Evolutionary conservation across 805 yeast species (phyloP).

Genomic region (Cyberlindnera maritima): DNA sequence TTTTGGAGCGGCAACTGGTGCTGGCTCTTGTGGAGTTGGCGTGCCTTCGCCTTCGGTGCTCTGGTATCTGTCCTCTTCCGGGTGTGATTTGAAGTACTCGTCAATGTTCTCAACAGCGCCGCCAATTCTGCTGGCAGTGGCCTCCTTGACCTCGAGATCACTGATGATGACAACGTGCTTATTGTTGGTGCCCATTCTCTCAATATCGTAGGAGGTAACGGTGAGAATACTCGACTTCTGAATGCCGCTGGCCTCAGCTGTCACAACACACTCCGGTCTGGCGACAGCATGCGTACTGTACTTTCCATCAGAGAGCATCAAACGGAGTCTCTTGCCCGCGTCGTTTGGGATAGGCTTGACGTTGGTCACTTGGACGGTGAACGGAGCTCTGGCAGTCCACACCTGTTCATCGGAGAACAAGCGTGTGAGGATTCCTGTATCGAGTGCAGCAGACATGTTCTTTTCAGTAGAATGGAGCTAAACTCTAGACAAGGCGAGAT

Average conservation of each 20-base stretch:
- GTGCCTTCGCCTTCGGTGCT: conserved; percentile 23
- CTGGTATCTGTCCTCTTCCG: conserved; percentile 43
- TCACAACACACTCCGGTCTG: conserved; percentile 47
- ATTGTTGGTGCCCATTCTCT: conserved; percentile 34
- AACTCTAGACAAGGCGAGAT: no score
- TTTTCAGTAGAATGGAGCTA: no score
- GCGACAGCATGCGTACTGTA: conserved; percentile 50
- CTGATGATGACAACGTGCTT: conserved; percentile 31
- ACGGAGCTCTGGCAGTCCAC: conserved; percentile 24
- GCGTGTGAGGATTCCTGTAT: conserved; percentile 17
- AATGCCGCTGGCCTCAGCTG: conserved; percentile 44
- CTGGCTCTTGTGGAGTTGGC: conserved; percentile 21
- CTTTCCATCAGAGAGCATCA: conserved; percentile 52
- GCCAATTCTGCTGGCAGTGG: conserved; percentile 38
- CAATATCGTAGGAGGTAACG: conserved; percentile 40
- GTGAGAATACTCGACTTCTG: conserved; percentile 42
- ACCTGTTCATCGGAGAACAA: conserved; percentile 22
- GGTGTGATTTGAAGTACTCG: conserved; percentile 56
- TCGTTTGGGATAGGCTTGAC: conserved; percentile 38
- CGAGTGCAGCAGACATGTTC: conserved; percentile 1
- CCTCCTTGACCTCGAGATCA: conserved; percentile 28
- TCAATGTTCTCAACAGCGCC: conserved; percentile 45
- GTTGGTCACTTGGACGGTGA: conserved; percentile 36
- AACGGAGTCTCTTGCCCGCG: conserved; percentile 40
- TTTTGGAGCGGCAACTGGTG: conserved; percentile 10